Evolutionary conservation across 75 land plant genomes (phyloP).

Genomic region (Selaginella tamariscina): DNA sequence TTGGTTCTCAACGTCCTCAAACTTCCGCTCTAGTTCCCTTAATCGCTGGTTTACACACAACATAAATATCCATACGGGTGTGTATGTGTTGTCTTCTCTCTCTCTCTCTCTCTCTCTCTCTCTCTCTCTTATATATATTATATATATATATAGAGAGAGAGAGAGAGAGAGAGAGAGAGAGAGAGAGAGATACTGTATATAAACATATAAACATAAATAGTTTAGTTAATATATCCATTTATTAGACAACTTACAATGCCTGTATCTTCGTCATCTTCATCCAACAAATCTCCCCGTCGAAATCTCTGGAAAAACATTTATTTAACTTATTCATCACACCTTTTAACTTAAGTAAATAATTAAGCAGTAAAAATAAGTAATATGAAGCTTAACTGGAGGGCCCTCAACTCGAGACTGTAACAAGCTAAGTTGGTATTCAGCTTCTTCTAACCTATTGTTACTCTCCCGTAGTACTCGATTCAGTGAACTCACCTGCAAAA

Average conservation of each 20-base stretch:
- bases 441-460: conserved; percentile 18
- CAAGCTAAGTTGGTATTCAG: conserved; percentile 20
- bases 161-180: no score
- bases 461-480: conserved; percentile 20
- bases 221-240: background rate
- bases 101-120: conserved; percentile 12
- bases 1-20: conserved; percentile 20
- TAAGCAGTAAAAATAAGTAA: no score
- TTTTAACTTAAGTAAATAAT: no score
- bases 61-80: background rate
- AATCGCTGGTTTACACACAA: conserved; percentile 14
- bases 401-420: conserved; percentile 20
- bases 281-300: no score
- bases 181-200: no score
- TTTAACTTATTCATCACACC: no score
- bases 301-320: no score
- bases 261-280: no score
- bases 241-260: background rate
- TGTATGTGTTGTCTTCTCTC: conserved; percentile 9
- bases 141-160: no score
- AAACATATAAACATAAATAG: background rate
- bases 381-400: background rate
- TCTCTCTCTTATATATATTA: conserved; percentile 9
- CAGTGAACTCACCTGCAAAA: conserved; percentile 24
- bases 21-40: conserved; percentile 25